These are phyloP conservation scores for Talaromyces sp. DNA, from an alignment of 2,329 filamentous ascomycete species.

Conservation along the genomic window DNA sequence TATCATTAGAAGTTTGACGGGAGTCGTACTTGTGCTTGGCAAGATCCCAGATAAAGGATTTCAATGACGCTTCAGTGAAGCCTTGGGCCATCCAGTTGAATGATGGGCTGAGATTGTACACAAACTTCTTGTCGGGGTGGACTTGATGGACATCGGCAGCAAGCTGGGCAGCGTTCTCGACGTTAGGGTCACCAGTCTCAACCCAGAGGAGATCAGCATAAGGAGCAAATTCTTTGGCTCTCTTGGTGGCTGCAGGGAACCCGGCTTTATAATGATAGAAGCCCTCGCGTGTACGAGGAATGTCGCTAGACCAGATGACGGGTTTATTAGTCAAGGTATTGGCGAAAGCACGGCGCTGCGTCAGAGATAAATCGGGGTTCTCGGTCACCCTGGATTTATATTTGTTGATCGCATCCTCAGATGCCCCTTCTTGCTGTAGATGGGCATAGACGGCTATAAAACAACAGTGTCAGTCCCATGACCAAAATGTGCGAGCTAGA, in stretches of 20 bases:
- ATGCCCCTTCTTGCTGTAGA: conserved; percentile 61
- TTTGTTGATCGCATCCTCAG: conserved; percentile 59
- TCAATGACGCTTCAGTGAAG: conserved; percentile 75
- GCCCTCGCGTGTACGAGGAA: conserved; percentile 87
- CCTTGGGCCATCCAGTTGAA: conserved; percentile 99
- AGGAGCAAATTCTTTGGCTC: conserved; percentile 83
- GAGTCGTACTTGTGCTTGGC: conserved; percentile 74
- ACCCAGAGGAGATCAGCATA: conserved; percentile 96
- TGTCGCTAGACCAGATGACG: conserved; percentile 84
- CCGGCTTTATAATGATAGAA: conserved; percentile 56
- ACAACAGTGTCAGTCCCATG: background rate
- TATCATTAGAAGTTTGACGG: conserved; percentile 13
- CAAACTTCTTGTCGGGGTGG: conserved; percentile 77
- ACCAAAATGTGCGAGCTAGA: background rate
- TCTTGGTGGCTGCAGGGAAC: conserved; percentile 83
- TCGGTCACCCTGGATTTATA: conserved; percentile 61
- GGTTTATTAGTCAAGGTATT: conserved; percentile 61
- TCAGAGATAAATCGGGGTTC: conserved; percentile 72
- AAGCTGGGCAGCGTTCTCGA: conserved; percentile 70
- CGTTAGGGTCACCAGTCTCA: conserved; percentile 85
- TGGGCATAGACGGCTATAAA: conserved; percentile 65
- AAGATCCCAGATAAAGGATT: conserved; percentile 94
- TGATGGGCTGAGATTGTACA: conserved; percentile 93
- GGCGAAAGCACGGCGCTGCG: conserved; percentile 70
- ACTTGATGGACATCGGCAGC: conserved; percentile 67